Evolutionary conservation across 129 eudicot species (phyloP).

Genomic region (Artemisia annua): DNA sequence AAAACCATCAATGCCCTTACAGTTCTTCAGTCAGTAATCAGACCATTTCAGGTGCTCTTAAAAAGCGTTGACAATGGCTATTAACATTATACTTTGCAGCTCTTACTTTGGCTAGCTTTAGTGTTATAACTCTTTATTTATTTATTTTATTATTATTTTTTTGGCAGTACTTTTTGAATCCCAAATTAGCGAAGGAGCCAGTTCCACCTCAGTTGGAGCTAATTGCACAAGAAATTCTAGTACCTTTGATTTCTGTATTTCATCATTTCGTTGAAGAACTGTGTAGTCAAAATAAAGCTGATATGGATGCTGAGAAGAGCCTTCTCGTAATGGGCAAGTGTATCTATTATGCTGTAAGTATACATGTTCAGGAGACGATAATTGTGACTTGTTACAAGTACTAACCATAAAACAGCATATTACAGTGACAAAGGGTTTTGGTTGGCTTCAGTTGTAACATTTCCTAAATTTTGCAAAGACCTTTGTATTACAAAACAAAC

Average conservation of each 20-base stretch:
- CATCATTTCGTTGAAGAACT: constrained; percentile 50
- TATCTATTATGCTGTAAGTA: constrained; percentile 72
- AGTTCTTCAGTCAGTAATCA: constrained; percentile 60
- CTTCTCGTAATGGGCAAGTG: constrained; percentile 66
- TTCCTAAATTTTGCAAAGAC: constrained; percentile 35
- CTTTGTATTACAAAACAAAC: constrained; percentile 16
- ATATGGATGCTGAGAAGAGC: constrained; percentile 50
- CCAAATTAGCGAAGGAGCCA: constrained; percentile 73
- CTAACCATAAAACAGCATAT: neutral
- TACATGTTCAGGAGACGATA: neutral
- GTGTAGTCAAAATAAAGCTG: constrained; percentile 34
- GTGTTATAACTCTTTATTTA: neutral
- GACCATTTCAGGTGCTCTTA: constrained; percentile 74
- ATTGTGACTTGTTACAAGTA: too few species aligned
- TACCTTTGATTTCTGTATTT: constrained; percentile 54
- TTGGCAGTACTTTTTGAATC: constrained; percentile 75
- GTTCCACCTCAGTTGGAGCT: constrained; percentile 69
- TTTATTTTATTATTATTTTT: neutral
- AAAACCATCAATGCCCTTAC: constrained; percentile 63
- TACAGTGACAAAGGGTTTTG: constrained; percentile 23
- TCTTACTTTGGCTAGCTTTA: constrained; percentile 16
- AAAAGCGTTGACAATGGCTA: neutral
- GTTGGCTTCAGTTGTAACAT: constrained; percentile 40
- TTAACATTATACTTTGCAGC: neutral
- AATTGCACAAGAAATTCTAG: constrained; percentile 55